Conservation (phyloP, 2,329 filamentous ascomycete species). For the Fusarium tricinctum region DNA sequence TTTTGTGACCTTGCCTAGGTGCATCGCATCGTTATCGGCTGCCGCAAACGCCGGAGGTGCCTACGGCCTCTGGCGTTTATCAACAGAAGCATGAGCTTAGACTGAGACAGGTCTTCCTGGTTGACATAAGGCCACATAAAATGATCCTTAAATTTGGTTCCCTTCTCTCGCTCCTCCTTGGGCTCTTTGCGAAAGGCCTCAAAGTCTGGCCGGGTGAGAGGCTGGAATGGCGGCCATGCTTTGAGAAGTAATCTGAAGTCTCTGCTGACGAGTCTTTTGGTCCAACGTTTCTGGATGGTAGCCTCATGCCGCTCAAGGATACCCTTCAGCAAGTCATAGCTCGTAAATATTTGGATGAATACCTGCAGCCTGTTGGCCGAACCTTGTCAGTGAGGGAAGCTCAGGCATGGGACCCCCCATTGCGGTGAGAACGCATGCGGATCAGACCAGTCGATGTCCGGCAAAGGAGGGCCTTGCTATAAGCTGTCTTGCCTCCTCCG, state of each 20-base stretch:
- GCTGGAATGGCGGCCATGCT: slow-evolving; percentile 66
- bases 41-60: slow-evolving; percentile 62
- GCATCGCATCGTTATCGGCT: slow-evolving; percentile 57
- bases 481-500: too few relatives aligned
- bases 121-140: slow-evolving; percentile 68
- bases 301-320: slow-evolving; percentile 66
- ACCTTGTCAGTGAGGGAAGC: too few relatives aligned
- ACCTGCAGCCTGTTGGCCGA: too few relatives aligned
- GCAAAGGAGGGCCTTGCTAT: too few relatives aligned
- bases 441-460: too few relatives aligned
- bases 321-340: not conserved
- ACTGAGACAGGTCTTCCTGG: slow-evolving; percentile 65
- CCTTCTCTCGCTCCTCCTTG: slow-evolving; percentile 19
- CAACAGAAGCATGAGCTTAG: slow-evolving; percentile 62
- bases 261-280: slow-evolving; percentile 65
- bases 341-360: not conserved
- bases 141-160: slow-evolving; percentile 49
- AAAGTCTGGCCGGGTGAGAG: slow-evolving; percentile 67
- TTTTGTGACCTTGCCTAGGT: slow-evolving; percentile 48
- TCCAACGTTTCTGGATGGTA: slow-evolving; percentile 67
- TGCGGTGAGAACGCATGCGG: too few relatives aligned
- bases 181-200: slow-evolving; percentile 51
- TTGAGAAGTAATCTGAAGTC: slow-evolving; percentile 60
- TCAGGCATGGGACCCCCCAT: too few relatives aligned
- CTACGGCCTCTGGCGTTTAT: slow-evolving; percentile 66